Base-by-base conservation (phyloP, 2,329 filamentous ascomycete genomes). In the Sporothrix variecibatus region DNA sequence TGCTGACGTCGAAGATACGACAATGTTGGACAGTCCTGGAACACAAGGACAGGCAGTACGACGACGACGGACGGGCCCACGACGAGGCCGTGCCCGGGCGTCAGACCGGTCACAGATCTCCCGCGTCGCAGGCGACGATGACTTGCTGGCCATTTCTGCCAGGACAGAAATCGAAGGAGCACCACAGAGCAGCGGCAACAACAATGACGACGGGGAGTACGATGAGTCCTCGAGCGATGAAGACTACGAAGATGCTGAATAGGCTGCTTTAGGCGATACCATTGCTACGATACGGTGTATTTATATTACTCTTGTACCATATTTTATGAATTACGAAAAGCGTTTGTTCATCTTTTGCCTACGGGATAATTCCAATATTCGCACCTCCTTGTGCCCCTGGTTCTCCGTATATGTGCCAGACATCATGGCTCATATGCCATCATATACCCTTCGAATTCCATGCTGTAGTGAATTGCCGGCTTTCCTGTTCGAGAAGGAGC, bases 91-190 rank as follows among this genome's bases (percentile, higher is more conserved):
- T 60, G 71, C 23, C 17, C 67, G 67, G 20, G 12, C 43, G 23
- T 67, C 28, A 3, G 46, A 56, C 20, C 26, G 51, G 28, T 69
- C 67, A 1, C 67, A 51, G 11, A 23, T 69, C 8, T 28, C 46
- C 4, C 43, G 28, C 6, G 46, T 69, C 11, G 67, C 67, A 5
- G 67, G 67, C 28, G 67, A 69, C 67, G 67, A 69, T 28, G 43
- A 53, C 17, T 49, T 69, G 28, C 38, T 67, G 62, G 62, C 62
- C 5, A 28, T 67, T 12, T 67, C 62, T 17, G 9, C 26, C 4
- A 43, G n/a, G 9, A 26, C 53, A 23, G 26, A 0, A 17, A n/a
- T 9, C 11, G n/a, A 5, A 17, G 23, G 46, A 4, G 23, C n/a
- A 26, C 3, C n/a, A 28, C n/a, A 12, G 7, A 58, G 34, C 69